Evolutionary conservation across 2,329 filamentous ascomycete species (phyloP).

Genomic region (Ophiostoma triangulosporum): DNA sequence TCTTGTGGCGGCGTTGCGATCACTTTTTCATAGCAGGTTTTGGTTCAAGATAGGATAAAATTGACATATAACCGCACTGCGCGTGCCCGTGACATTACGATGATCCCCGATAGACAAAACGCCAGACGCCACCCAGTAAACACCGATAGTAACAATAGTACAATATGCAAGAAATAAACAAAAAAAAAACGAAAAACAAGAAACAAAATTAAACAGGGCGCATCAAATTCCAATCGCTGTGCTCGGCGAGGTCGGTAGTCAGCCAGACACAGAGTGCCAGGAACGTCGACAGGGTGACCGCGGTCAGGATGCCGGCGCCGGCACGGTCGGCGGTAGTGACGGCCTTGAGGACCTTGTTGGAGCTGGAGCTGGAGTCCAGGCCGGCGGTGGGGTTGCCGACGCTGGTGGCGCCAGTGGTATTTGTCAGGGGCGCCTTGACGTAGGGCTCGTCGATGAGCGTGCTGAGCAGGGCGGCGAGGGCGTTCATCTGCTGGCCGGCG

Average conservation of each 20-base stretch:
- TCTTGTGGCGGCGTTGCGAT: not conserved
- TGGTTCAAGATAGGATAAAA: too few relatives aligned
- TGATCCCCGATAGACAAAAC: too few relatives aligned
- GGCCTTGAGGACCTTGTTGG: slow-evolving; percentile 19
- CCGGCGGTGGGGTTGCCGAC: slow-evolving; percentile 21
- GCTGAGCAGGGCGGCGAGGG: slow-evolving; percentile 33
- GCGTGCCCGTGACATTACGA: too few relatives aligned
- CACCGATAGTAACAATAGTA: not conserved
- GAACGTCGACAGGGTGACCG: slow-evolving; percentile 39
- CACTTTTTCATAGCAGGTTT: too few relatives aligned
- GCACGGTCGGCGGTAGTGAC: slow-evolving; percentile 48
- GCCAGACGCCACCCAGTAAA: too few relatives aligned
- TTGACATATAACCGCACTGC: too few relatives aligned
- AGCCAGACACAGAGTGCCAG: slow-evolving; percentile 33
- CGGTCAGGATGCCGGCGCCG: slow-evolving; percentile 53
- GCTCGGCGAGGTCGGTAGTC: slow-evolving; percentile 7
- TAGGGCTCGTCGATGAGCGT: slow-evolving; percentile 24
- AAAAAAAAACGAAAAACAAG: not conserved
- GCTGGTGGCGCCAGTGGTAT: slow-evolving; percentile 29
- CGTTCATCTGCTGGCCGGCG: slow-evolving; percentile 41
- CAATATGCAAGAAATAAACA: not conserved
- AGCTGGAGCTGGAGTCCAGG: slow-evolving; percentile 11
- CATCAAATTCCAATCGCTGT: not conserved
- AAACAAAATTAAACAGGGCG: not conserved
- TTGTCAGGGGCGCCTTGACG: slow-evolving; percentile 21